Evolutionary conservation across 148 eudicot species (phyloP).

Genomic region (Arctostaphylos glauca): DNA sequence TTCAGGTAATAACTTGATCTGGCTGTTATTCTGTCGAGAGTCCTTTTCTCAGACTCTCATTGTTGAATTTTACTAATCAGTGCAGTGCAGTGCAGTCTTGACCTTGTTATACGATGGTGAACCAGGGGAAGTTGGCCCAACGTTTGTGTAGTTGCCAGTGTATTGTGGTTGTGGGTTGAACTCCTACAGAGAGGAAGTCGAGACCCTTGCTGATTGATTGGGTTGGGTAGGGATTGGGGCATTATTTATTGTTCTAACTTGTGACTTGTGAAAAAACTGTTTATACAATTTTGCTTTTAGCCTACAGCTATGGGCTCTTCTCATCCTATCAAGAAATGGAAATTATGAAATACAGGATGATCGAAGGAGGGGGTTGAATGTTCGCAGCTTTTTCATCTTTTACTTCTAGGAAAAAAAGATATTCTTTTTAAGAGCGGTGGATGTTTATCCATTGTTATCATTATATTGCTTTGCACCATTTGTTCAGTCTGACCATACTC

Average conservation of each 20-base stretch:
- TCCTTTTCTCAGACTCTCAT: neutral
- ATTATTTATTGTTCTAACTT: too few species aligned
- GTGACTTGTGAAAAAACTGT: too few species aligned
- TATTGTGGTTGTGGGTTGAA: too few species aligned
- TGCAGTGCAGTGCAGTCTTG: neutral
- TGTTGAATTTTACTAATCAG: neutral
- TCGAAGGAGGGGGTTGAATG: neutral
- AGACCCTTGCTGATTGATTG: too few species aligned
- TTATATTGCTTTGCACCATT: conserved; percentile 1
- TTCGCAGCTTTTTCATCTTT: neutral
- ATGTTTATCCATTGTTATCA: neutral
- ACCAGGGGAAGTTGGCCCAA: too few species aligned
- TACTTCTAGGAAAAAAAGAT: neutral
- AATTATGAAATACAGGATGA: neutral
- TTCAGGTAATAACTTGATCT: conserved; percentile 47
- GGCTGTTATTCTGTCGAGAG: neutral
- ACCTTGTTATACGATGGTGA: neutral
- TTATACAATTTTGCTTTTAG: neutral
- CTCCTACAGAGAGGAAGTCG: too few species aligned
- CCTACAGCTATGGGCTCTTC: neutral
- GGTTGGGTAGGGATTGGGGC: too few species aligned
- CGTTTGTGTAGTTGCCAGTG: too few species aligned
- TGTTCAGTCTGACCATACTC: neutral
- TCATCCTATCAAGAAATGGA: neutral
- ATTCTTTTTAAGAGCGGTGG: neutral